These are phyloP conservation scores for Orbilia blumenaviensis DNA, from an alignment of 2,329 filamentous ascomycete species.

Conservation along the genomic window DNA sequence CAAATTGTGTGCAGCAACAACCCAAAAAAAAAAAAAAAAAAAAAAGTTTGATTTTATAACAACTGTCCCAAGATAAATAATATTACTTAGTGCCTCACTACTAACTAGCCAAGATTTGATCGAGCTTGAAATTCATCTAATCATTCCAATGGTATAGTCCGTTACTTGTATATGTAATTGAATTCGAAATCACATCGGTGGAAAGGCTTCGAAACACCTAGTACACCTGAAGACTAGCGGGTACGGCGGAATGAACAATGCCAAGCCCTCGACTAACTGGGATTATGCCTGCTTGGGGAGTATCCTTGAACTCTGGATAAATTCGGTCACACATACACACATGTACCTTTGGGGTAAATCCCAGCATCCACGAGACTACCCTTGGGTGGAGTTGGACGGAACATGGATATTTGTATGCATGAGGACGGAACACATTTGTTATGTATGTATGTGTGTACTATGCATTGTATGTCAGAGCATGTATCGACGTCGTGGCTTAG, in stretches of 20 bases:
- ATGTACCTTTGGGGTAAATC: constrained; percentile 5
- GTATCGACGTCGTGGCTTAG: neutral
- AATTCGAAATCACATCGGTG: neutral
- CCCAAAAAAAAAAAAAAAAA: too few relatives aligned
- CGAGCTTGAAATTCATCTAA: neutral
- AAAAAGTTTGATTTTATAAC: too few relatives aligned
- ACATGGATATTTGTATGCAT: constrained; percentile 20
- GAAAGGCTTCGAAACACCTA: neutral
- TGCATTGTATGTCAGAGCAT: neutral
- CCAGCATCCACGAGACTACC: constrained; percentile 6
- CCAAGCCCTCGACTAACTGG: neutral
- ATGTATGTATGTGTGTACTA: neutral
- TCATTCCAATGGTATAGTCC: neutral
- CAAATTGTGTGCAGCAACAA: too few relatives aligned
- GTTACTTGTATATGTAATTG: neutral
- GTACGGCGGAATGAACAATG: neutral
- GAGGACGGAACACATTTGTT: constrained; percentile 4
- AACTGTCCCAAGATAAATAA: too few relatives aligned
- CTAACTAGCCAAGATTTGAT: too few relatives aligned
- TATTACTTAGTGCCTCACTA: too few relatives aligned
- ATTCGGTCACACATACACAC: constrained; percentile 23
- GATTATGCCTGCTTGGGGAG: constrained; percentile 29
- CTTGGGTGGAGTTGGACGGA: constrained; percentile 23
- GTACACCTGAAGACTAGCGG: neutral
- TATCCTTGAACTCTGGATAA: constrained; percentile 44